Percentiles rank a stretch among this genome's conserved stretches.
Conservation (phyloP, 805 yeast species). For the Yueomyces sinensis region DNA sequence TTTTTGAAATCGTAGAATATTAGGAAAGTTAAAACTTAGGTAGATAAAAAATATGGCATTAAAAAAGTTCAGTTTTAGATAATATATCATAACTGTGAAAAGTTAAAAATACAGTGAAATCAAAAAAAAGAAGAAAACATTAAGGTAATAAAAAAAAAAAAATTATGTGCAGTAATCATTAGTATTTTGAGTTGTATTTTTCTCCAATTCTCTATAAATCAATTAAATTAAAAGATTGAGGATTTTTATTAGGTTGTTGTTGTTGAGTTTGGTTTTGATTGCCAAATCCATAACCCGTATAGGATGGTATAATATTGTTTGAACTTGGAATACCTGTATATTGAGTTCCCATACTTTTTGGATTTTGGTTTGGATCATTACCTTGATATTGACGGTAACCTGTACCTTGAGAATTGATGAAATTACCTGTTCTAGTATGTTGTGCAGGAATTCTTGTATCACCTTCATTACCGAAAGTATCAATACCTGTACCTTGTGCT, state of each 20-base stretch:
- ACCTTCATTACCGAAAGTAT: slow-evolving; percentile 49
- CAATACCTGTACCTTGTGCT: slow-evolving; percentile 82
- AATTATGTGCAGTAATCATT: too few species aligned
- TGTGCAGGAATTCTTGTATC: slow-evolving; percentile 75
- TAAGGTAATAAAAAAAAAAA: too few species aligned
- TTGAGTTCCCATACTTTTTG: background rate
- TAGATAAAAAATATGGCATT: too few species aligned
- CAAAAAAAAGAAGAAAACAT: too few species aligned
- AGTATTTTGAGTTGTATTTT: too few species aligned
- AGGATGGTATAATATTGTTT: slow-evolving; percentile 51
- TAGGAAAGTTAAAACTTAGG: too few species aligned
- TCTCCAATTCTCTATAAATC: too few species aligned
- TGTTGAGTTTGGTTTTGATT: slow-evolving; percentile 35
- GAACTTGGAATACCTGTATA: slow-evolving; percentile 60
- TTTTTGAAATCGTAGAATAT: too few species aligned
- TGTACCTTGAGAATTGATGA: slow-evolving; percentile 80
- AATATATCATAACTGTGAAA: too few species aligned
- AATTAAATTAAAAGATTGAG: background rate
- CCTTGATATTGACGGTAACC: slow-evolving; percentile 35
- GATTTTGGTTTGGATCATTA: too few species aligned
- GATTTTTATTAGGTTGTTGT: background rate
- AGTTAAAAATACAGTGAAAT: too few species aligned
- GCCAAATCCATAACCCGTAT: slow-evolving; percentile 91
- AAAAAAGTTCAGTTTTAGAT: too few species aligned
- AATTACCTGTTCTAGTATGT: slow-evolving; percentile 71